Conservation (phyloP, 1,139 yeast species). For the Zygotorulaspora mrakii region DNA sequence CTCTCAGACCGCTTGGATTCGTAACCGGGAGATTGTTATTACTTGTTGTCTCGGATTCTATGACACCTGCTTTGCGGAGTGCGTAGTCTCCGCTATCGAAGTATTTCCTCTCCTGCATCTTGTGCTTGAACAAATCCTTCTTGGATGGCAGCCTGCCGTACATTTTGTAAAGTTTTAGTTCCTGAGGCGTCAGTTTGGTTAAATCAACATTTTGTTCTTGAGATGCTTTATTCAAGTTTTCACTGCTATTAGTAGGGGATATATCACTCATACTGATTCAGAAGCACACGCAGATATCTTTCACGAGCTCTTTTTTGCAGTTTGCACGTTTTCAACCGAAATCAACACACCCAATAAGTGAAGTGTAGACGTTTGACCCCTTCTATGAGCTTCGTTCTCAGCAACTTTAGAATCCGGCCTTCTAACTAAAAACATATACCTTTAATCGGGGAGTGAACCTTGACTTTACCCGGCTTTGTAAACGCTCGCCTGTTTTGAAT, state of each 20-base stretch:
- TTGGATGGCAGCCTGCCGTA: conserved; percentile 89
- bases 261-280: conserved; percentile 20
- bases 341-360: too few species aligned
- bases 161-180: conserved; percentile 64
- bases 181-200: conserved; percentile 62
- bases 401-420: too few species aligned
- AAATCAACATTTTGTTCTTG: conserved; percentile 43
- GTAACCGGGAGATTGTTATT: conserved; percentile 36
- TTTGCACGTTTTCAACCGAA: too few species aligned
- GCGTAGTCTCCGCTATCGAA: conserved; percentile 98
- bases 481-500: neutral
- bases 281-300: neutral
- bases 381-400: too few species aligned
- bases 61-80: conserved; percentile 59
- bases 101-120: conserved; percentile 83
- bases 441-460: neutral
- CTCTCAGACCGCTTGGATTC: conserved; percentile 36
- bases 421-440: too few species aligned
- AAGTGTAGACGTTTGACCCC: too few species aligned
- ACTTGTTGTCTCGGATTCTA: conserved; percentile 28
- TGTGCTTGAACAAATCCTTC: conserved; percentile 74
- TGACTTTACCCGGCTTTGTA: neutral
- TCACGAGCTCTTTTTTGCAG: neutral
- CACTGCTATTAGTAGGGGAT: conserved; percentile 32
- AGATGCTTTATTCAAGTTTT: conserved; percentile 21